Conservation (phyloP, 768 basidiomycete species). For the Agaricus subrufescens region DNA sequence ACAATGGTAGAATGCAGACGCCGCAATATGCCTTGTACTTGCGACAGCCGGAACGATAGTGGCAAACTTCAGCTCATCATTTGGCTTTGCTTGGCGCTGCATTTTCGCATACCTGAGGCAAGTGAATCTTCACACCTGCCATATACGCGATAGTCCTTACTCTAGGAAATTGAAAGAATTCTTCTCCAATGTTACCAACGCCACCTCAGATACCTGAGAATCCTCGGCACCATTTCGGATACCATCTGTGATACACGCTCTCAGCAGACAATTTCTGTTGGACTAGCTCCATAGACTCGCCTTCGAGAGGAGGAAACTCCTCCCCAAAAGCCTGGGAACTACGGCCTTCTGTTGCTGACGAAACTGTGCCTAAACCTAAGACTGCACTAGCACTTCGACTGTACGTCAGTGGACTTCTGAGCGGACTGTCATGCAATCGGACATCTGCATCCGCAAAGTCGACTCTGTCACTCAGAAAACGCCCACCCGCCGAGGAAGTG, state of each 20-base stretch:
- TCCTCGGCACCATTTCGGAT: conserved; percentile 27
- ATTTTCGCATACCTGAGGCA: conserved; percentile 66
- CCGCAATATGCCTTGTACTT: conserved; percentile 73
- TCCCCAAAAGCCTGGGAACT: conserved; percentile 45
- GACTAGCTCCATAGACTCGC: conserved; percentile 28
- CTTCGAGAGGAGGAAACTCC: conserved; percentile 64
- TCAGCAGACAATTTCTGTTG: not conserved
- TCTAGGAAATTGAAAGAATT: conserved; percentile 80
- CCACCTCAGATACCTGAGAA: conserved; percentile 51
- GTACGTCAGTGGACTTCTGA: conserved; percentile 52
- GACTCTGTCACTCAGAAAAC: conserved; percentile 44
- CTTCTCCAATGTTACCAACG: conserved; percentile 59
- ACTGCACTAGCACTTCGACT: conserved; percentile 36
- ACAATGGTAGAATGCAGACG: conserved; percentile 82
- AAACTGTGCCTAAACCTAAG: conserved; percentile 38
- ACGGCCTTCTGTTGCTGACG: conserved; percentile 44
- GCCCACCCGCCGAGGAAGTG: conserved; percentile 53
- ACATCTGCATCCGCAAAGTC: conserved; percentile 28
- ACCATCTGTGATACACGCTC: conserved; percentile 12
- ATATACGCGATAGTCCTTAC: conserved; percentile 31
- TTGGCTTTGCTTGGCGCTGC: conserved; percentile 60
- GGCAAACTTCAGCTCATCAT: conserved; percentile 52
- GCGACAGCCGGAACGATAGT: conserved; percentile 59
- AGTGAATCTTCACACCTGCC: conserved; percentile 2
- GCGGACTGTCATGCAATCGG: conserved; percentile 47